A percentile compares a stretch with the other conserved stretches of the same genome.
Conservation (phyloP, 2,329 filamentous ascomycete species). For the Calonectria montana region DNA sequence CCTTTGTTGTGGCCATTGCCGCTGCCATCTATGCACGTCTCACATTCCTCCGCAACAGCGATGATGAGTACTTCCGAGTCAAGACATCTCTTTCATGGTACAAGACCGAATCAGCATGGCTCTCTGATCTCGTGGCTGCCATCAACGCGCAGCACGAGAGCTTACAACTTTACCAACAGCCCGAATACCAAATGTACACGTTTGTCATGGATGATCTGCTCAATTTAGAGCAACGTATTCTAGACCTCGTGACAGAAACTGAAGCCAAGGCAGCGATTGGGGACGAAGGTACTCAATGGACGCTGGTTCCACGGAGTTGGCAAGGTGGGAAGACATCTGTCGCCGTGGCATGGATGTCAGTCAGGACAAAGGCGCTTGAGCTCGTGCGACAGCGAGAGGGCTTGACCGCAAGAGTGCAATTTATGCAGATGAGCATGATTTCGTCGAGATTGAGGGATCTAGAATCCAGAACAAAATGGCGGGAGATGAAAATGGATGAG, state of each 20-base stretch:
- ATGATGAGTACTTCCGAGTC: conserved; percentile 59
- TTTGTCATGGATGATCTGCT: conserved; percentile 60
- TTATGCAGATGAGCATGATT: conserved; percentile 62
- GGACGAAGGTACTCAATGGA: conserved; percentile 48
- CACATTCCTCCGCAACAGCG: conserved; percentile 58
- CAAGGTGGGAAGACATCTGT: conserved; percentile 51
- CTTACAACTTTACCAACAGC: conserved; percentile 40
- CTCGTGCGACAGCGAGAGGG: conserved; percentile 59
- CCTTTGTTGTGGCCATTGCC: conserved; percentile 58
- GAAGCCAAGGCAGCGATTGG: conserved; percentile 46
- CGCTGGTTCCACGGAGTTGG: conserved; percentile 52
- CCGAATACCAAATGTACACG: conserved; percentile 59
- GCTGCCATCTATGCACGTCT: conserved; percentile 57
- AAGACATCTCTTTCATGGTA: conserved; percentile 60
- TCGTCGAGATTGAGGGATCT: conserved; percentile 54
- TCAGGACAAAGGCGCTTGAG: conserved; percentile 57
- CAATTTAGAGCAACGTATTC: conserved; percentile 55
- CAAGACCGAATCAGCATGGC: conserved; percentile 60
- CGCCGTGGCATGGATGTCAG: conserved; percentile 58
- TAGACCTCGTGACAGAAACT: conserved; percentile 58
- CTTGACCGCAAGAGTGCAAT: conserved; percentile 57
- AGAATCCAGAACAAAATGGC: conserved; percentile 46
- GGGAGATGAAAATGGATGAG: conserved; percentile 45
- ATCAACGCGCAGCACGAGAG: conserved; percentile 41
- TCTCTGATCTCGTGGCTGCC: conserved; percentile 54